Evolutionary conservation across 164 flowering plant species (phyloP).

Genomic region (Stephania japonica): DNA sequence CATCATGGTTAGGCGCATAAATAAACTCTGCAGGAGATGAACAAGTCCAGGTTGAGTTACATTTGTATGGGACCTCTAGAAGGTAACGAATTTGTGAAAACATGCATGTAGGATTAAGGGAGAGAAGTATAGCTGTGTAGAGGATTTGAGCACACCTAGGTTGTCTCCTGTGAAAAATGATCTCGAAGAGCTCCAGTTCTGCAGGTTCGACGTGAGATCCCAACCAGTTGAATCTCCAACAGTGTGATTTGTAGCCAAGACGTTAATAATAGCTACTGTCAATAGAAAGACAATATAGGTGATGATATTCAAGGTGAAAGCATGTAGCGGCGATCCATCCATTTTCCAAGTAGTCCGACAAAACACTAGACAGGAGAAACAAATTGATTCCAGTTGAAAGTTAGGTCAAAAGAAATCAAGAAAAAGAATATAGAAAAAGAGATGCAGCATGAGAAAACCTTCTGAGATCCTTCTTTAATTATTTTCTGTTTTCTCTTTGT

Average conservation of each 20-base stretch:
- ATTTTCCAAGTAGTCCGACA: not conserved
- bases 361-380: not conserved
- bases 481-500: not conserved
- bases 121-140: not conserved
- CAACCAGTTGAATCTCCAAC: conserved; percentile 44
- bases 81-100: not conserved
- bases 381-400: no score
- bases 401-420: no score
- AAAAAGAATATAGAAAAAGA: not conserved
- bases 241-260: conserved; percentile 29
- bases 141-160: conserved; percentile 21
- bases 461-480: not conserved
- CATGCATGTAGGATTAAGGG: not conserved
- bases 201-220: conserved; percentile 31
- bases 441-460: not conserved
- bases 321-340: not conserved
- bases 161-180: conserved; percentile 30
- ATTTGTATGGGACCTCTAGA: no score
- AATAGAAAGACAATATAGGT: conserved; percentile 17
- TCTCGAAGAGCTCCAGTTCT: conserved; percentile 23
- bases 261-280: conserved; percentile 19
- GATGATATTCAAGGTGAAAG: conserved; percentile 23
- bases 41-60: no score
- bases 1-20: conserved; percentile 31
- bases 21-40: conserved; percentile 29